phyloP scores from a whole-genome alignment of 1,139 yeast genomes.

The Hyphopichia burtonii region DNA sequence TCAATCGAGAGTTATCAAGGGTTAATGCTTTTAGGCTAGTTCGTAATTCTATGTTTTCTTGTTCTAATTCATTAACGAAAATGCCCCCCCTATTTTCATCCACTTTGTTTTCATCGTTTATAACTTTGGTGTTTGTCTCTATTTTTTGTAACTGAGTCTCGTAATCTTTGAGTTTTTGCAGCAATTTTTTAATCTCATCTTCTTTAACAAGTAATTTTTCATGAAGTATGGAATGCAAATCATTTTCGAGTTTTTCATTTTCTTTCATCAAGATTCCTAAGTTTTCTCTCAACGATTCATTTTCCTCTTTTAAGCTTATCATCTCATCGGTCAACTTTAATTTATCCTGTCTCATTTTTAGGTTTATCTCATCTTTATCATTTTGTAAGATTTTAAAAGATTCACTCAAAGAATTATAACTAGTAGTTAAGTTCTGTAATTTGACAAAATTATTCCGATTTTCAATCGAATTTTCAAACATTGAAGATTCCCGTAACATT shows the following conservation, averaged over 20 bases:
- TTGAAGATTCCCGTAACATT: constrained; percentile 17
- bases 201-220: constrained; percentile 22
- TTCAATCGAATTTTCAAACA: constrained; percentile 6
- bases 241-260: constrained; percentile 15
- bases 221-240: constrained; percentile 14
- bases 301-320: constrained; percentile 15
- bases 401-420: constrained; percentile 2
- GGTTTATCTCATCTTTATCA: constrained; percentile 11
- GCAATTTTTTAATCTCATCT: constrained; percentile 20
- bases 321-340: constrained; percentile 6
- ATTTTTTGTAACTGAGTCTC: background rate
- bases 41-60: constrained; percentile 17
- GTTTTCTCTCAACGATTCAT: constrained; percentile 23
- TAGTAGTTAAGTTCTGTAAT: constrained; percentile 2
- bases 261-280: constrained; percentile 21
- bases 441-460: constrained; percentile 5
- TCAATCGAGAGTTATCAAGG: constrained; percentile 18
- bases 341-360: constrained; percentile 6
- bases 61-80: constrained; percentile 17
- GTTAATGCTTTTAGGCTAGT: constrained; percentile 17
- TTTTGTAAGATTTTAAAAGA: constrained; percentile 6
- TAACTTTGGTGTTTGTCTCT: background rate
- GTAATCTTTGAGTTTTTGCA: constrained; percentile 9
- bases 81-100: constrained; percentile 13
- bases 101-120: constrained; percentile 7